Evolutionary conservation across 768 basidiomycete genomes (phyloP).

Genomic region (Pulveroboletus sp.): DNA sequence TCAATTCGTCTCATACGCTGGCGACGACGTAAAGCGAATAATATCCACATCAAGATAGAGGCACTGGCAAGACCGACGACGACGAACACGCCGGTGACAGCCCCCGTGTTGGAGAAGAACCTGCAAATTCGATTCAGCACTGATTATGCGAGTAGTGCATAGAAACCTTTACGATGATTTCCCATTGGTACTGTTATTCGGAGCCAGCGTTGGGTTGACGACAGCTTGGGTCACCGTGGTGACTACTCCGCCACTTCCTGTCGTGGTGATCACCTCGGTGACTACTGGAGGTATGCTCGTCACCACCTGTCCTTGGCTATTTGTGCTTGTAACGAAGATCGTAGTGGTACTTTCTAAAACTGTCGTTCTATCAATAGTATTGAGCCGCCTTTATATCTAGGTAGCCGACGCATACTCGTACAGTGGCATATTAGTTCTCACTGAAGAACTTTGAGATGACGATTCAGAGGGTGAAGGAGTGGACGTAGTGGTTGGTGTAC

Average conservation of each 20-base stretch:
- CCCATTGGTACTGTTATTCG: conserved; percentile 38
- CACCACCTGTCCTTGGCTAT: conserved; percentile 44
- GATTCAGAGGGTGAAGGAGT: conserved; percentile 4
- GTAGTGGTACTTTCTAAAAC: conserved; percentile 44
- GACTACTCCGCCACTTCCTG: conserved; percentile 46
- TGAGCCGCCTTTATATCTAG: conserved; percentile 6
- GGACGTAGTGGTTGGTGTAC: conserved; percentile 11
- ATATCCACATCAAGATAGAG: conserved; percentile 61
- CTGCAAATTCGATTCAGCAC: conserved; percentile 34
- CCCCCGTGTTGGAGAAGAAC: conserved; percentile 86
- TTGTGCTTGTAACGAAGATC: conserved; percentile 56
- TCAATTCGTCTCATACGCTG: conserved; percentile 58
- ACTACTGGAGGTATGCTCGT: conserved; percentile 52
- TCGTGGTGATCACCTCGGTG: conserved; percentile 54
- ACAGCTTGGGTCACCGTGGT: conserved; percentile 59
- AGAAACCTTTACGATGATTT: conserved; percentile 44
- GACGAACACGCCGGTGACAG: conserved; percentile 88
- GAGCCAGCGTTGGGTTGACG: conserved; percentile 67
- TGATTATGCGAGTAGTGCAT: neutral
- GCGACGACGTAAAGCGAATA: conserved; percentile 66
- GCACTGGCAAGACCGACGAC: conserved; percentile 79
- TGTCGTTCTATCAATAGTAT: conserved; percentile 42
- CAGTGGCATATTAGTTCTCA: conserved; percentile 15
- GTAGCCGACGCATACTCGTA: conserved; percentile 20
- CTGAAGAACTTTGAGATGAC: conserved; percentile 6